phyloP scores from a whole-genome alignment of 768 basidiomycete genomes.

The Cystofilobasidium macerans region DNA sequence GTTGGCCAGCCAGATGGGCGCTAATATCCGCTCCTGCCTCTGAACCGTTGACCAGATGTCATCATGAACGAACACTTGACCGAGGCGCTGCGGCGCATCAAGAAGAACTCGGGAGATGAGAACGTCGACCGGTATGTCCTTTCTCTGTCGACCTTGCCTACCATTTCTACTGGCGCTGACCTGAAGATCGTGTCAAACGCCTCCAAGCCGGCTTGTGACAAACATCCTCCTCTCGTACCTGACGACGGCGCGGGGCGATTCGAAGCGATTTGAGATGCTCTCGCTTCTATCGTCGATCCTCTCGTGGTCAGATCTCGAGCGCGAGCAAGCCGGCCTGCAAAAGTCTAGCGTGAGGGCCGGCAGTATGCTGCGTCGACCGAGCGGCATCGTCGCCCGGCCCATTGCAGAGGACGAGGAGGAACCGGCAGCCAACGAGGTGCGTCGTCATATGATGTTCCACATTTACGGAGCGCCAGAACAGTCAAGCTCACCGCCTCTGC shows the following conservation, averaged over 20 bases:
- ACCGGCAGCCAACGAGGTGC: conserved; percentile 37
- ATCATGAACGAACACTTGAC: conserved; percentile 96
- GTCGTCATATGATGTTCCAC: background rate
- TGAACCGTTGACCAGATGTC: conserved; percentile 51
- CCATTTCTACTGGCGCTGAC: background rate
- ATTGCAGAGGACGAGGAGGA: conserved; percentile 33
- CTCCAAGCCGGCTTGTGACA: conserved; percentile 64
- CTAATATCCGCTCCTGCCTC: background rate
- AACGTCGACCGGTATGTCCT: conserved; percentile 61
- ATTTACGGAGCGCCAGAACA: background rate
- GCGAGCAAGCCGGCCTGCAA: conserved; percentile 80
- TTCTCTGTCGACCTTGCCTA: background rate
- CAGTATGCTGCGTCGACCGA: conserved; percentile 27
- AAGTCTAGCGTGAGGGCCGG: conserved; percentile 34
- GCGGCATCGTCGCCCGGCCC: conserved; percentile 12
- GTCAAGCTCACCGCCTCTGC: background rate
- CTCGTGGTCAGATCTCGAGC: conserved; percentile 82
- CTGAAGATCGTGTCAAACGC: background rate
- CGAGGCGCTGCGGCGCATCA: conserved; percentile 88
- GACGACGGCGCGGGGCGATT: conserved; percentile 75
- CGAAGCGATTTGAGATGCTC: conserved; percentile 95
- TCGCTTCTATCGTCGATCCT: conserved; percentile 75
- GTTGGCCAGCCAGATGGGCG: too few relatives aligned
- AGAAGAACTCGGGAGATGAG: conserved; percentile 66
- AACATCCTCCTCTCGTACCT: conserved; percentile 88